Evolutionary conservation across 495 filamentous ascomycete species (phyloP).

Genomic region (Aspergillus bertholletiae): DNA sequence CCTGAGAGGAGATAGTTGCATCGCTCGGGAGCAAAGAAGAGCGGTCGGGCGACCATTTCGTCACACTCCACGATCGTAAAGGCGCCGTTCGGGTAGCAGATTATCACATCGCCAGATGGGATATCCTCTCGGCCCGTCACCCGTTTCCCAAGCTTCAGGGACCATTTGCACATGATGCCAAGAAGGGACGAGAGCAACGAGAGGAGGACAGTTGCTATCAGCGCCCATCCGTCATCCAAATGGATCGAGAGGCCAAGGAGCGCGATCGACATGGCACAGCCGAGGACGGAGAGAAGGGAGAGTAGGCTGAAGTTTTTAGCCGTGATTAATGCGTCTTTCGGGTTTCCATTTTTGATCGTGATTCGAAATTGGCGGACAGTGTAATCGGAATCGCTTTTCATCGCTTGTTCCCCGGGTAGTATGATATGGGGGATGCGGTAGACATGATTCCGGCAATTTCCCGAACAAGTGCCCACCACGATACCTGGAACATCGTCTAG

Average conservation of each 20-base stretch:
- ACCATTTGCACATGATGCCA: conserved; percentile 1
- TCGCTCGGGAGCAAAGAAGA: conserved; percentile 3
- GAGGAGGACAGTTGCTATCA: background rate
- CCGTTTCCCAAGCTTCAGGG: background rate
- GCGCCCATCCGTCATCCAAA: background rate
- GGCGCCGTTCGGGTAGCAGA: conserved; percentile 1
- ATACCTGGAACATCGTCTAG: background rate
- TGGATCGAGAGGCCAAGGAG: conserved; percentile 2
- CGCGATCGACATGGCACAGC: conserved; percentile 1
- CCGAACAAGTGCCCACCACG: background rate
- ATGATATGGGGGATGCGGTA: conserved; percentile 4
- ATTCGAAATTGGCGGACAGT: background rate
- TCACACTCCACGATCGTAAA: conserved; percentile 1
- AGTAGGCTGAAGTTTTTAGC: background rate
- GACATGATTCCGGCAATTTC: background rate
- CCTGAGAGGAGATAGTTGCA: background rate
- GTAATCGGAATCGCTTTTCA: background rate
- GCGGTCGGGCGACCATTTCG: background rate
- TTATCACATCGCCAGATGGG: background rate
- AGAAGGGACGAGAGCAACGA: background rate
- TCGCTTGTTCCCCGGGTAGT: background rate
- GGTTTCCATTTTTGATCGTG: background rate
- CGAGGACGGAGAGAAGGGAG: background rate
- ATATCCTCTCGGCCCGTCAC: background rate
- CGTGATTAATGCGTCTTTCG: background rate